Evolutionary conservation across 2,329 filamentous ascomycete species (phyloP), one percentile per base, ranked within the genome.

Genomic region (Botrytis paeoniae): DNA sequence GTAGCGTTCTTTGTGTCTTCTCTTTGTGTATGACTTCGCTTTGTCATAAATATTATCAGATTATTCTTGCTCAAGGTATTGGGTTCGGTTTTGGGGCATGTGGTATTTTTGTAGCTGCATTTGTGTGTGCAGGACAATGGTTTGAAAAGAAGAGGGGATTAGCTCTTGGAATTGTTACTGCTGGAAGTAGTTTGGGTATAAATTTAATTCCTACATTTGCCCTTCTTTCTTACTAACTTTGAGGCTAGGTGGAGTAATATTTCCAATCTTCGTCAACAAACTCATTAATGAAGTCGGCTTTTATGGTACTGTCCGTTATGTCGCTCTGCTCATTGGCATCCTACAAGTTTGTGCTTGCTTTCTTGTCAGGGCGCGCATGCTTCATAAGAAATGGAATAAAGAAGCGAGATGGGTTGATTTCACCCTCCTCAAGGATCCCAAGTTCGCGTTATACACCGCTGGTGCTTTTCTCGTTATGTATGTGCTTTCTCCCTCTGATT

Each of bases 11-110:
- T 37, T 86, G 89, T 69, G 85, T 91, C 12, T 86, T 91, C 72
- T 86, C 87, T 1, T 77, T 91, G 10, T 89, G 91, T 86, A 89
- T 91, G 87, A 84, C 87, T 0, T 86, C 84, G n/a, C 80, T 91
- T 73, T 89, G 83, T 66, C 85, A 82, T 0, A 76, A 86, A 65
- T 88, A 87, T 78, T 89, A 85, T 75, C 86, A 88, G 54, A 85
- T 88, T 75, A 80, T 88, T 64, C 81, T 86, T 2, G 80, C 82
- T 0, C 85, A 87, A 75, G 84, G 84, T 0, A 71, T 86, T 0
- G 84, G 83, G 71, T 84, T 84, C 62, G 81, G 83, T 57, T 80
- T 84, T 61, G 83, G 85, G 18, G 81, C 85, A 20, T 81, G 82
- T 60, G 80, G 84, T 51, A 81, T 86, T 71, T 85, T 85, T 76